Evolutionary conservation across 2,329 filamentous ascomycete genomes (phyloP), one percentile per base, ranked within the genome.

Genomic region (Nigrospora osmanthi): DNA sequence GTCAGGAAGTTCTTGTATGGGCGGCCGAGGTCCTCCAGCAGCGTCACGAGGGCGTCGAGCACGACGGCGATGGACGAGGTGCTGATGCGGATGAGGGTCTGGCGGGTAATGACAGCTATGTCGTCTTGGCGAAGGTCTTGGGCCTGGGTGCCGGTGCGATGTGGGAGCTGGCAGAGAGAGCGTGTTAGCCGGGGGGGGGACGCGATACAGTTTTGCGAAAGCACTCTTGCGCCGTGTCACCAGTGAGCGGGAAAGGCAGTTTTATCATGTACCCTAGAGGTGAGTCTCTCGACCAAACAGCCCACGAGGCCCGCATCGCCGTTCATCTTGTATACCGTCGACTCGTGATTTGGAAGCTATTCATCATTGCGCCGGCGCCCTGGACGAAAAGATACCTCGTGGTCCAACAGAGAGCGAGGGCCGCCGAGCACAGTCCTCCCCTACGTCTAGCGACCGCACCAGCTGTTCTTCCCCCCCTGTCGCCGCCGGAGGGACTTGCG

Each of bases 281-380:
- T 73, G 54, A 82, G 70, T 63, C 78, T 76, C 62, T 81, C 77
- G 58, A 82, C 77, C 54, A 82, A 71, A 61, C 74, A 78, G 65
- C 72, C 70, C 57, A 82, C 76, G 55, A 81, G 70, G 63, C 71
- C 71, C 58, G 73, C 71, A 62, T 81, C 76, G 60, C 72, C 71
- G 61, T 75, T 79, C 77, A 81, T 81, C 53, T 61, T 62, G 58
- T 53, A 57, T 59, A 56, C 55, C 56, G 55, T 60, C 54, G 54
- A 52, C 50, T 58, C 51, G 54, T 52, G 50, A 54, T 58, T 49
- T 50, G 52, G 46, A 47, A 56, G 53, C 49, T 52, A 53, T 45
- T 57, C 53, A 55, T 58, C 58, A 61, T 62, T 53, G 57, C 60
- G 55, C 57, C 58, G 57, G 56, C 55, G 56, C 57, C 58, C 59